Evolutionary conservation across 306 rosid genomes (phyloP).

Genomic region (Myrica gale): DNA sequence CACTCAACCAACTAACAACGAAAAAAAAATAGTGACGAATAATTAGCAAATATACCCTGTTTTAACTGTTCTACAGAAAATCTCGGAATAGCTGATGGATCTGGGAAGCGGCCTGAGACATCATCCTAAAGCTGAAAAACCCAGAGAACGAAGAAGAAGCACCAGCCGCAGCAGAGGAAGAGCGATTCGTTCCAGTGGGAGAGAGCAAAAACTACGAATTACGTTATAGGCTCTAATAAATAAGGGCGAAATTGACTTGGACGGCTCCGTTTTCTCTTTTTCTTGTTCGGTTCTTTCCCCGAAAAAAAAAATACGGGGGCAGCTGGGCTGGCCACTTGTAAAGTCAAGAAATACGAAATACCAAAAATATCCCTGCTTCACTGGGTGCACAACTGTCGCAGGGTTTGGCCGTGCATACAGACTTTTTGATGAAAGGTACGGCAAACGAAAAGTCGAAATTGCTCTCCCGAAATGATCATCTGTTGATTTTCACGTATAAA

Average conservation of each 20-base stretch:
- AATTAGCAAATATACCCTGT: constrained; percentile 19
- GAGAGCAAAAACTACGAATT: not conserved
- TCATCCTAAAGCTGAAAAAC: not conserved
- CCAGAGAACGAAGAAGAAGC: not conserved
- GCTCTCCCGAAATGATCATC: not conserved
- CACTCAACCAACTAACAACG: not conserved
- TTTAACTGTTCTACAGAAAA: not conserved
- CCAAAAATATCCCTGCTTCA: constrained; percentile 18
- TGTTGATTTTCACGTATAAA: too few relatives aligned
- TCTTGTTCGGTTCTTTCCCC: not conserved
- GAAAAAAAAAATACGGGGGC: not conserved
- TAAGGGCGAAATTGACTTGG: constrained; percentile 12
- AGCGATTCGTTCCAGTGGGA: not conserved
- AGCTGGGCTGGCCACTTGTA: not conserved
- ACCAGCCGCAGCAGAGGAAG: not conserved
- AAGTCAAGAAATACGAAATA: not conserved
- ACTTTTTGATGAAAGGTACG: constrained; percentile 28
- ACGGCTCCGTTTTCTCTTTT: not conserved
- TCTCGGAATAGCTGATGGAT: constrained; percentile 23
- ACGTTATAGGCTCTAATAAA: constrained; percentile 3
- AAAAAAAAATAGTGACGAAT: not conserved
- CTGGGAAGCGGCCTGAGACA: constrained; percentile 19
- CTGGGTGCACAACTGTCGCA: not conserved
- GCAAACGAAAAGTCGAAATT: not conserved
- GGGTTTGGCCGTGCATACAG: not conserved